These are phyloP conservation scores for Candida taoyuanica DNA, from an alignment of 805 yeast species.

Conservation along the genomic window DNA sequence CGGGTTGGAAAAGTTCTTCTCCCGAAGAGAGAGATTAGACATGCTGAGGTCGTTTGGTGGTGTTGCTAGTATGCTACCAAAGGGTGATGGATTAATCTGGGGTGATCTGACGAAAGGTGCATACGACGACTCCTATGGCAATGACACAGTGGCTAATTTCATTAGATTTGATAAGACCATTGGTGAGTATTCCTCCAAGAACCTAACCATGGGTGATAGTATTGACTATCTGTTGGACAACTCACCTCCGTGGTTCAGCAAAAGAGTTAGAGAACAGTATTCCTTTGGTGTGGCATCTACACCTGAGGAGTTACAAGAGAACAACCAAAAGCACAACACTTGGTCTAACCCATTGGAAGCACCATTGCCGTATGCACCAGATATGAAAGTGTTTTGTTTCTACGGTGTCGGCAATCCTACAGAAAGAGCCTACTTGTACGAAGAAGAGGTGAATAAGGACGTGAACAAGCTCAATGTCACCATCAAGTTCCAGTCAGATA, in stretches of 20 bases:
- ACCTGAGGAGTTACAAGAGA: slow-evolving; percentile 50
- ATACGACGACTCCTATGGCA: slow-evolving; percentile 46
- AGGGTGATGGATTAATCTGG: slow-evolving; percentile 91
- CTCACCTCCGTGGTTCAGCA: slow-evolving; percentile 73
- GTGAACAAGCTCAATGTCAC: slow-evolving; percentile 57
- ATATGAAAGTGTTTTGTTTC: slow-evolving; percentile 80
- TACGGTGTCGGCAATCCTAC: slow-evolving; percentile 98
- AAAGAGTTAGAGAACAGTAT: slow-evolving; percentile 64
- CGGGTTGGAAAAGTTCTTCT: slow-evolving; percentile 91
- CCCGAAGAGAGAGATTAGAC: slow-evolving; percentile 82
- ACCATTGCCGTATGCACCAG: slow-evolving; percentile 89
- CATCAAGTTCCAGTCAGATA: slow-evolving; percentile 57
- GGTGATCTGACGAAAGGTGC: slow-evolving; percentile 65
- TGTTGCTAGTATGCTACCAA: slow-evolving; percentile 91
- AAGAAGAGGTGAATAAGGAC: slow-evolving; percentile 55
- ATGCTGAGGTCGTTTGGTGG: slow-evolving; percentile 91
- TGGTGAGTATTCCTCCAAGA: slow-evolving; percentile 40
- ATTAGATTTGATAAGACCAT: slow-evolving; percentile 52
- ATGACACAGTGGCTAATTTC: slow-evolving; percentile 61
- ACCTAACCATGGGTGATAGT: slow-evolving; percentile 63
- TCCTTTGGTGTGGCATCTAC: slow-evolving; percentile 73
- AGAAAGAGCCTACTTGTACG: slow-evolving; percentile 86
- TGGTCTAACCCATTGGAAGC: slow-evolving; percentile 97
- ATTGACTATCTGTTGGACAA: slow-evolving; percentile 59
- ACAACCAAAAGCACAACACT: slow-evolving; percentile 67